A percentile compares a stretch with the other conserved stretches of the same genome.
phyloP scores from a whole-genome alignment of 2,329 filamentous ascomycete genomes.

The Epichloe bromicola region DNA sequence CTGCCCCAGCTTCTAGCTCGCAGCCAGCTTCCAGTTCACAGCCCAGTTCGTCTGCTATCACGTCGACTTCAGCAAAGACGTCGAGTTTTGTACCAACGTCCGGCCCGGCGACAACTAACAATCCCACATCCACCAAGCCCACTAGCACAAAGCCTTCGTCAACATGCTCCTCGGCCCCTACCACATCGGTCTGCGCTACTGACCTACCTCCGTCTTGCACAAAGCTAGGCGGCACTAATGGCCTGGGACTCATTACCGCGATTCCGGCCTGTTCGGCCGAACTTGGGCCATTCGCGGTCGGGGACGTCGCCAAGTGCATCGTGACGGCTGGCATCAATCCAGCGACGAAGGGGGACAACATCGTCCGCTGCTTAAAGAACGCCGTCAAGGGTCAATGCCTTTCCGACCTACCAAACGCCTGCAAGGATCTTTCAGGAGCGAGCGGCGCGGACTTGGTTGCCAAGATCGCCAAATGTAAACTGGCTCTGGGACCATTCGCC shows the following conservation, averaged over 20 bases:
- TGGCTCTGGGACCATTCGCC: constrained; percentile 4
- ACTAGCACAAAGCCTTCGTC: background rate
- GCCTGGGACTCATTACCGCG: background rate
- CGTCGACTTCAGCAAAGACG: background rate
- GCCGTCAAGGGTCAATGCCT: background rate
- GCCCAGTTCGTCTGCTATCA: background rate
- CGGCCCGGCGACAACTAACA: background rate
- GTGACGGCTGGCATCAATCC: background rate
- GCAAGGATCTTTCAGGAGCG: background rate
- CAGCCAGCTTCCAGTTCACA: background rate
- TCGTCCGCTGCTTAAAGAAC: background rate
- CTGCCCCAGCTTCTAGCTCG: background rate
- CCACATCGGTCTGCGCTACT: constrained; percentile 1
- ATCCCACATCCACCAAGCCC: background rate
- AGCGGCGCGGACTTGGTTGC: background rate
- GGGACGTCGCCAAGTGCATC: background rate
- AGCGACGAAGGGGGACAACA: background rate
- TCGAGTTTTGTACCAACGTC: background rate
- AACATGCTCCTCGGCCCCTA: background rate
- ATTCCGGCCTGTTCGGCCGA: background rate
- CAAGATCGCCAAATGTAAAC: background rate
- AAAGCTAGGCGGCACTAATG: background rate
- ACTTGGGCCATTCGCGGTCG: constrained; percentile 1
- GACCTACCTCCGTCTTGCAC: background rate
- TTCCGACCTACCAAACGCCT: background rate